Evolutionary conservation across 352 stramenopile species (phyloP).

Genomic region (Pythium scleroteichum): DNA sequence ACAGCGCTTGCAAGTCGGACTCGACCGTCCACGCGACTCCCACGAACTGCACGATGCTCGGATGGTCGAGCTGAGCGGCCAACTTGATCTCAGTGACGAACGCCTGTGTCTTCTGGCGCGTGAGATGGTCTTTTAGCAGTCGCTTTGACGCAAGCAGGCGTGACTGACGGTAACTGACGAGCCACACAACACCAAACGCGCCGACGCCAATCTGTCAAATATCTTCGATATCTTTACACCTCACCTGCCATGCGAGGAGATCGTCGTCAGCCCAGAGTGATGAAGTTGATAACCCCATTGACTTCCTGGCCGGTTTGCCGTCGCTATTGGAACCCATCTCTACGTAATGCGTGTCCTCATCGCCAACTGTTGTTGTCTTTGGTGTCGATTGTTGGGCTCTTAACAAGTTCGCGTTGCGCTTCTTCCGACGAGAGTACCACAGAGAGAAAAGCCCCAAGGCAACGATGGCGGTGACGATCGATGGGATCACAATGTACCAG

Average conservation of each 20-base stretch:
- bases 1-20: conserved; percentile 56
- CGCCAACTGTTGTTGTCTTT: neutral
- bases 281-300: too few species aligned
- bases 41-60: conserved; percentile 64
- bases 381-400: neutral
- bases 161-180: conserved; percentile 42
- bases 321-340: too few species aligned
- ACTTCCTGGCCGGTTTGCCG: too few species aligned
- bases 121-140: conserved; percentile 45
- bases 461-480: neutral
- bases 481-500: conserved; percentile 9
- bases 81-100: conserved; percentile 81
- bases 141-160: conserved; percentile 52
- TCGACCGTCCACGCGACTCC: conserved; percentile 64
- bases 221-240: conserved; percentile 36
- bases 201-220: conserved; percentile 46
- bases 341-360: neutral
- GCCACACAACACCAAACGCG: conserved; percentile 46
- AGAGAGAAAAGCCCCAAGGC: conserved; percentile 1
- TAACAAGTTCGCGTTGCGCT: conserved; percentile 1
- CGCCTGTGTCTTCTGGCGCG: conserved; percentile 34
- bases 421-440: conserved; percentile 12
- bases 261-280: conserved; percentile 20
- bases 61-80: conserved; percentile 53
- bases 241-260: conserved; percentile 7